phyloP scores from a whole-genome alignment of 371 early-diverging fungal species.

The Syncephalastrum monosporum region DNA sequence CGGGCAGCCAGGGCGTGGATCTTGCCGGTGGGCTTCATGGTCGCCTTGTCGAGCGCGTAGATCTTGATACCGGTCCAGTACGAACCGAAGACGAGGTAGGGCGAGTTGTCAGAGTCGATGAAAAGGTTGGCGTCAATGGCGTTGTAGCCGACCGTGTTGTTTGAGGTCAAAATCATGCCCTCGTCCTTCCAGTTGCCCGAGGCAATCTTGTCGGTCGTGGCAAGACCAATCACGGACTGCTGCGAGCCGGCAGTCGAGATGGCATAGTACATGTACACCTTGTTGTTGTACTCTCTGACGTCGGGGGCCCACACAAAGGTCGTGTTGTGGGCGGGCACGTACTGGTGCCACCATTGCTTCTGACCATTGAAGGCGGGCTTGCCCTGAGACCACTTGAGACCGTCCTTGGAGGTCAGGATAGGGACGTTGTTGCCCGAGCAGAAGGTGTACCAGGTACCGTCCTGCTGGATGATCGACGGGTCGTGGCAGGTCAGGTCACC shows the following conservation, averaged over 20 bases:
- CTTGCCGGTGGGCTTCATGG: too few species aligned
- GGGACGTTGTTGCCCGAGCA: constrained; percentile 11
- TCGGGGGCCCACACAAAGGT: constrained; percentile 16
- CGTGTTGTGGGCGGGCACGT: constrained; percentile 6
- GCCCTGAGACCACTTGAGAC: constrained; percentile 6
- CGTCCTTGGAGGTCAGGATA: constrained; percentile 5
- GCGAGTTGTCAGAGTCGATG: too few species aligned
- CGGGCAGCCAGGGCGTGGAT: too few species aligned
- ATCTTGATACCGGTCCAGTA: too few species aligned
- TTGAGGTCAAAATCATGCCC: too few species aligned
- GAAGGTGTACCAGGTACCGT: constrained; percentile 9
- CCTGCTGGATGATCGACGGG: constrained; percentile 11
- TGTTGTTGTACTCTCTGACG: constrained; percentile 5
- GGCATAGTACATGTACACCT: constrained; percentile 12
- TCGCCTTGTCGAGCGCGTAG: too few species aligned
- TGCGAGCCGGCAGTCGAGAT: constrained; percentile 9
- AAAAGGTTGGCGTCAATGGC: too few species aligned
- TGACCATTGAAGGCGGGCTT: constrained; percentile 5
- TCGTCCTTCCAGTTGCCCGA: too few species aligned
- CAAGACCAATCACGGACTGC: too few species aligned
- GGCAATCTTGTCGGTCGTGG: too few species aligned
- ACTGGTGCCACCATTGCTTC: constrained; percentile 6
- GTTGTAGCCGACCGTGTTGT: too few species aligned
- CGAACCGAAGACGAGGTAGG: too few species aligned
- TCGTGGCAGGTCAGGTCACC: constrained; percentile 14